Base-by-base conservation (phyloP, 2,329 filamentous ascomycete genomes). In the Hypoxylon rubiginosum region DNA sequence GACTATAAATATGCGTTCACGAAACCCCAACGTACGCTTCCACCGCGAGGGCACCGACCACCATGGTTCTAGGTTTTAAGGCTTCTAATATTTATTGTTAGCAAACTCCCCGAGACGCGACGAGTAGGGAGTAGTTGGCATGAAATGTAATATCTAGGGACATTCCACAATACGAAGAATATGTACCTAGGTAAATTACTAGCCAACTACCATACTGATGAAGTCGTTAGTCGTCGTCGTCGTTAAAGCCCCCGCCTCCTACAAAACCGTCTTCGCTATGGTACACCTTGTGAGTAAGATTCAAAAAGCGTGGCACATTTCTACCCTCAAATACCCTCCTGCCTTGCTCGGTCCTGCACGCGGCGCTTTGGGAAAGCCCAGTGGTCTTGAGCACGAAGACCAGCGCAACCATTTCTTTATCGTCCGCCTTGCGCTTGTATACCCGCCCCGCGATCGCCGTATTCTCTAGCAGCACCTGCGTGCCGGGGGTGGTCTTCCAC, bases 401-500 rank as follows among this genome's bases (percentile, higher is more conserved):
- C 34, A 36, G 34, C 34, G 34, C 34, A 9, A 36, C 34, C 34
- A 36, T 36, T 36, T 36, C 34, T 36, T 36, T 36, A 3, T 36
- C 3, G 9, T 36, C 34, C 34, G 9, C 34, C 9, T 11, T 36
- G 11, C 34, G 34, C 34, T 36, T 36, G 9, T 36, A 36, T 36
- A 36, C 34, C 15, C 34, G 34, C 34, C 34, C 34, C 4, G 34
- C 34, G 15, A 36, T 36, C 34, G 34, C 34, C 34, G 34, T 36
- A 9, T 36, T 36, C 34, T 36, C 34, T 3, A 36, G 34, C 34
- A 36, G 34, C 34, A 11, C 34, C 34, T 36, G 34, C 34, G 9
- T 36, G 3, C 41, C 41, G 48, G 48, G 30, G 17, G 50, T 52
- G 17, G 50, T 52, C 32, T 52, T 52, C 50, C 50, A 52, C 9